phyloP scores from a whole-genome alignment of 2,329 filamentous ascomycete species.

The Neofusicoccum sp. region DNA sequence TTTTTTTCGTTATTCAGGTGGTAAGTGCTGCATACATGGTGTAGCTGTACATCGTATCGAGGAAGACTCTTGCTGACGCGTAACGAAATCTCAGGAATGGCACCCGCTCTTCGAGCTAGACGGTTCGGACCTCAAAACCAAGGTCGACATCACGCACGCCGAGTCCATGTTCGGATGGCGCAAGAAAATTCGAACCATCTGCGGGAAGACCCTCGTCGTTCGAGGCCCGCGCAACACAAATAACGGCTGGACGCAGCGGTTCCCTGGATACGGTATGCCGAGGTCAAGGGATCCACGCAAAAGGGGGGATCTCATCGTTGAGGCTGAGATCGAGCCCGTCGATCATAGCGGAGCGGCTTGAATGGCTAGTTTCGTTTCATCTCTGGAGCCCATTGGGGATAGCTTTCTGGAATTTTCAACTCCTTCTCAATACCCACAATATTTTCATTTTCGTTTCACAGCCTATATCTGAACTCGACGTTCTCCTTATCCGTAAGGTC shows the following conservation, averaged over 20 bases:
- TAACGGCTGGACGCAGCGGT: constrained; percentile 78
- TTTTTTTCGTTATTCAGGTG: constrained; percentile 94
- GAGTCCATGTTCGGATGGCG: constrained; percentile 95
- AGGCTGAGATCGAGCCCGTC: constrained; percentile 76
- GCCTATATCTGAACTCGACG: no score
- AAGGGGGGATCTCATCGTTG: constrained; percentile 85
- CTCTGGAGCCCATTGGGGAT: no score
- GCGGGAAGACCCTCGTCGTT: constrained; percentile 80
- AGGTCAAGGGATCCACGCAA: constrained; percentile 84
- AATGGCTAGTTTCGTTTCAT: no score
- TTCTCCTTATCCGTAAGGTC: no score
- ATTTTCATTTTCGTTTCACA: no score
- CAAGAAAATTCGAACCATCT: constrained; percentile 86
- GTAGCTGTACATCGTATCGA: no score
- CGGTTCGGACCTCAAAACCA: constrained; percentile 81
- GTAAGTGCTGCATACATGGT: constrained; percentile 54
- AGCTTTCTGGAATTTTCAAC: no score
- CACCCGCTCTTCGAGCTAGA: constrained; percentile 84
- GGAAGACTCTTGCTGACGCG: constrained; percentile 31
- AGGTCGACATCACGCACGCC: constrained; percentile 81
- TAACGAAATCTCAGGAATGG: constrained; percentile 65
- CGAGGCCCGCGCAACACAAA: constrained; percentile 82
- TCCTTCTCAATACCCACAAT: background rate
- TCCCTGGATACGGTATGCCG: constrained; percentile 89
- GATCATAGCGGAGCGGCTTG: background rate